phyloP scores from a whole-genome alignment of 768 basidiomycete species.

The Lactarius sanguifluus region DNA sequence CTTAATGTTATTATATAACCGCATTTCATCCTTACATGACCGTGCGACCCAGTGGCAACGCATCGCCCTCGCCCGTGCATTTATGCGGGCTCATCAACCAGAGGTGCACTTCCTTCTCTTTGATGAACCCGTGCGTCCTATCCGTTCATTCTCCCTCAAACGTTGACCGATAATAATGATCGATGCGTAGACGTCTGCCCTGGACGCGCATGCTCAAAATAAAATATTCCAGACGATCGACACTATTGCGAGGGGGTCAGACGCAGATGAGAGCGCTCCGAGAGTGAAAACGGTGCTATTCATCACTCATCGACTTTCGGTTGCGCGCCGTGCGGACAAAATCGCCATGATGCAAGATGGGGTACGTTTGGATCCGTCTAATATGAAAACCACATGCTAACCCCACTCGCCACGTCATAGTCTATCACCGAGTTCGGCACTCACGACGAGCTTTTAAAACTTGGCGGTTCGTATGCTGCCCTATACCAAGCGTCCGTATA shows the following conservation, averaged over 20 bases:
- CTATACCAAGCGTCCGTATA: conserved; percentile 31
- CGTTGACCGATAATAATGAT: conserved; percentile 3
- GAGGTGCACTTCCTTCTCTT: conserved; percentile 78
- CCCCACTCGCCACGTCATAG: conserved; percentile 20
- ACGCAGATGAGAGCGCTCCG: conserved; percentile 41
- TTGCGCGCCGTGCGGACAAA: conserved; percentile 81
- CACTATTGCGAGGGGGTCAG: conserved; percentile 55
- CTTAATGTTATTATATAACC: conserved; percentile 1
- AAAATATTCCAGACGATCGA: conserved; percentile 77
- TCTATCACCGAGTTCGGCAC: conserved; percentile 35
- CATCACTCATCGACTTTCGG: conserved; percentile 80
- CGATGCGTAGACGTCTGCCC: conserved; percentile 62
- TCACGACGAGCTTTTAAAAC: conserved; percentile 33
- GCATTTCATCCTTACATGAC: conserved; percentile 9
- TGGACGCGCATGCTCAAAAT: conserved; percentile 79
- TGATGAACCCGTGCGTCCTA: conserved; percentile 71
- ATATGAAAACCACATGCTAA: conserved; percentile 16
- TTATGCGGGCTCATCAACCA: conserved; percentile 76
- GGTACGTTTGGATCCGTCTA: conserved; percentile 36
- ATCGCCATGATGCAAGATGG: conserved; percentile 85
- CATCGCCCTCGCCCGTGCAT: conserved; percentile 82
- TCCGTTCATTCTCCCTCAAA: conserved; percentile 7
- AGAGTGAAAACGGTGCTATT: conserved; percentile 73
- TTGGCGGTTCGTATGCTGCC: conserved; percentile 32
- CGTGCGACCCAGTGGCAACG: conserved; percentile 67